Evolutionary conservation across 306 rosid species (phyloP).

Genomic region (Cicer yamashitae): DNA sequence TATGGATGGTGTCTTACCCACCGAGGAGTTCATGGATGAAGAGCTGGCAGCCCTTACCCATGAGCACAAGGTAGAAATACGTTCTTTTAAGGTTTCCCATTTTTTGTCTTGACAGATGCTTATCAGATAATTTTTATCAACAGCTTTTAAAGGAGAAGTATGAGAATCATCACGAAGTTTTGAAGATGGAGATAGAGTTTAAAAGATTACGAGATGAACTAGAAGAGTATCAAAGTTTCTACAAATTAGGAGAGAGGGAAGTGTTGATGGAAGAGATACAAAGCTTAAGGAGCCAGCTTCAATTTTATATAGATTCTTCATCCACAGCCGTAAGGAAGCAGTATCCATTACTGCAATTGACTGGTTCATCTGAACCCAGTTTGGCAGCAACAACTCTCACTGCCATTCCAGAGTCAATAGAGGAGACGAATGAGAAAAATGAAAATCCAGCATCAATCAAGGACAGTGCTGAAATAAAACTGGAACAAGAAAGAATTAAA

Average conservation of each 20-base stretch:
- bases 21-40: conserved; percentile 88
- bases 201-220: conserved; percentile 77
- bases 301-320: conserved; percentile 75
- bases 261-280: conserved; percentile 95
- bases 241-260: conserved; percentile 88
- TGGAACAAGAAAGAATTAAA: conserved; percentile 78
- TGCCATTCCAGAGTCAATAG: conserved; percentile 67
- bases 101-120: conserved; percentile 35
- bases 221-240: conserved; percentile 72
- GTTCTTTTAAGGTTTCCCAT: conserved; percentile 29
- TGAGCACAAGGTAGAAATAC: conserved; percentile 74
- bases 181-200: conserved; percentile 76
- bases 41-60: conserved; percentile 72
- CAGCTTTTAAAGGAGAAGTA: conserved; percentile 89
- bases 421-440: conserved; percentile 55
- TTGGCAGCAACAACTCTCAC: conserved; percentile 57
- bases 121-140: conserved; percentile 45
- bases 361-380: conserved; percentile 60
- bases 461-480: conserved; percentile 57
- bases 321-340: conserved; percentile 61
- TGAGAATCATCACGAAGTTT: conserved; percentile 92
- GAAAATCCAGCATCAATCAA: conserved; percentile 59
- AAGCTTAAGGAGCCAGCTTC: conserved; percentile 90
- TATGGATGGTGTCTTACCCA: conserved; percentile 90
- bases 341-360: conserved; percentile 68